Conservation (phyloP, 345 rosid species). For the Pistacia integerrima region DNA sequence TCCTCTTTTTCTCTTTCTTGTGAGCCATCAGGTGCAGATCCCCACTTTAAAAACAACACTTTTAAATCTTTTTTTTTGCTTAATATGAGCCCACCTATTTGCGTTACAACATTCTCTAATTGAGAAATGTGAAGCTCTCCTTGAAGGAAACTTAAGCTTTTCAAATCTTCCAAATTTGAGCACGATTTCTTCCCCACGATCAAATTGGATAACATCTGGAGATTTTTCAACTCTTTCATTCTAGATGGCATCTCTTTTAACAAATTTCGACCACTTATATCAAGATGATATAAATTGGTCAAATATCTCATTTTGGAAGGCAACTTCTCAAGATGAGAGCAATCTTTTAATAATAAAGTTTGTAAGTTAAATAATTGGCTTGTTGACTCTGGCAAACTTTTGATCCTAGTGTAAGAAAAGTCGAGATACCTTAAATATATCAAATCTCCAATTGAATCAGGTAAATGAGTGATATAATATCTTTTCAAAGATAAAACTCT, state of each 20-base stretch:
- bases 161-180: conserved; percentile 21
- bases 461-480: conserved; percentile 9
- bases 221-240: conserved; percentile 19
- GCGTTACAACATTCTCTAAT: neutral
- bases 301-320: conserved; percentile 21
- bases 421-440: conserved; percentile 1
- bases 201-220: conserved; percentile 23
- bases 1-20: neutral
- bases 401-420: neutral
- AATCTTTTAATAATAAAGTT: conserved; percentile 22
- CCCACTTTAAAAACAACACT: neutral
- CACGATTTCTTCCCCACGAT: conserved; percentile 22
- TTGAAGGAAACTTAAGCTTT: conserved; percentile 17
- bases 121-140: conserved; percentile 25
- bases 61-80: neutral
- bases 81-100: neutral
- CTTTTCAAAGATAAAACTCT: conserved; percentile 24
- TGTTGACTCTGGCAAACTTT: conserved; percentile 2
- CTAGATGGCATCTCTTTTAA: conserved; percentile 25
- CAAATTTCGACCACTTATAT: conserved; percentile 9
- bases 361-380: neutral
- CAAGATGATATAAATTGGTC: conserved; percentile 28
- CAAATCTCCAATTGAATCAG: conserved; percentile 6
- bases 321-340: conserved; percentile 17
- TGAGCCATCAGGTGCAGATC: neutral